Base-by-base conservation (phyloP, 352 stramenopile species). In the Phytopythium mirpurense region DNA sequence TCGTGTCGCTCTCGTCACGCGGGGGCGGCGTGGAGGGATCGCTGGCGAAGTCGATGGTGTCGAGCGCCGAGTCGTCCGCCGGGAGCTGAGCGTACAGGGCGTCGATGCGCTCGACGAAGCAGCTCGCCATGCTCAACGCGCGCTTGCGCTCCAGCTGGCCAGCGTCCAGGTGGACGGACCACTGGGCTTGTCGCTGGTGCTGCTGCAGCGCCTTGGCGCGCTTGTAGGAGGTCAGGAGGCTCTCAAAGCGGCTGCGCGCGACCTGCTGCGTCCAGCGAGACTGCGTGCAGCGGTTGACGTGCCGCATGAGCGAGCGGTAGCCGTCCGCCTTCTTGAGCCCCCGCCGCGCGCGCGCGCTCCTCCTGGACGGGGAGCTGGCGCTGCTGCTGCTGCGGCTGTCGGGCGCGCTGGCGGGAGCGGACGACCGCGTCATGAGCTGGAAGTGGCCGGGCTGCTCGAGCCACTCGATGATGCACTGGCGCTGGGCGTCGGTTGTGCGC, bases 161-260 rank as follows among this genome's bases (percentile, higher is more conserved):
- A n/a, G n/a, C n/a, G n/a, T n/a, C n/a, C n/a, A n/a, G n/a, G n/a
- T n/a, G n/a, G 27, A 51, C 35, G 59, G 59, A 5, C 11, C 3
- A 5, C 46, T 11, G 5, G 47, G 42, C 11, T 10, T 56, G 36
- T n/a, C 23, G n/a, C 10, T 38, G 9, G 1, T 35, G 19, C 11
- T 52, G 50, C 23, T 35, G 51, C 26, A 64, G 60, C 11, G 59
- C 35, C 35, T 70, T 73, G 26, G 65, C 62, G 40, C 77, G 74
- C 21, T 61, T 50, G 56, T 73, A 82, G 24, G 60, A 67, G 16
- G 63, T 60, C 57, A 86, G 59, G 45, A 83, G 71, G 54, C 72
- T 82, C 61, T 83, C 72, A 52, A 72, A 82, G 41, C 75, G 75
- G 40, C 72, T 86, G 29, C 75, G 72, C 18, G 72, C 68, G 10